A percentile compares a stretch with the other conserved stretches of the same genome.
Conservation (phyloP, 2,329 filamentous ascomycete genomes). For the Hypoxylon sp. region DNA sequence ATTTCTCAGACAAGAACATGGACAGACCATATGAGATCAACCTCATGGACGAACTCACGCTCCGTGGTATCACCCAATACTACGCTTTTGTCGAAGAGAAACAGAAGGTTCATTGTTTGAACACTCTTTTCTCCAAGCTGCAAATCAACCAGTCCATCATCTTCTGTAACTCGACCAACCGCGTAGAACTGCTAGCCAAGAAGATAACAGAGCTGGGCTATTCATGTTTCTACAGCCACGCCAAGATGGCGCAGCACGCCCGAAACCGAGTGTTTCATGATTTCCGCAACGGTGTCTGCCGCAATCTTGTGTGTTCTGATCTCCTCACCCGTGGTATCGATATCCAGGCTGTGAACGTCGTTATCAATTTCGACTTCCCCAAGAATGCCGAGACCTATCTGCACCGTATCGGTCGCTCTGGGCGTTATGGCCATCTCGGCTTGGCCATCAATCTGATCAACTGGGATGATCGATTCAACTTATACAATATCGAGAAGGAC, state of each 20-base stretch:
- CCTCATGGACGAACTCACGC: constrained; percentile 98
- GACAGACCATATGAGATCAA: constrained; percentile 97
- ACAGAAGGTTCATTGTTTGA: constrained; percentile 98
- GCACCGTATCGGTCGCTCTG: constrained; percentile 97
- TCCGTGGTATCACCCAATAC: constrained; percentile 98
- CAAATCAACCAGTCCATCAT: constrained; percentile 99
- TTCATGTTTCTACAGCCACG: constrained; percentile 99
- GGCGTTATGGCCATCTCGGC: constrained; percentile 95
- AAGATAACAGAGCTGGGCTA: constrained; percentile 99
- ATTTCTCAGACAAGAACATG: constrained; percentile 99
- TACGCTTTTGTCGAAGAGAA: constrained; percentile 99
- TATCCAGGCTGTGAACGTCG: constrained; percentile 98
- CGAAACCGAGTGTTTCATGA: constrained; percentile 99
- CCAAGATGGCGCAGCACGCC: constrained; percentile 96
- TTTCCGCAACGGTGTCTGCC: constrained; percentile 97
- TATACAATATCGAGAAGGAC: constrained; percentile 98
- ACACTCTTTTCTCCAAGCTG: constrained; percentile 98
- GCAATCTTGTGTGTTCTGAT: constrained; percentile 98
- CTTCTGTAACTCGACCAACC: constrained; percentile 99
- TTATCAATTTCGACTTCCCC: constrained; percentile 99
- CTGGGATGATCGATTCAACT: constrained; percentile 98
- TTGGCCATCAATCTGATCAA: constrained; percentile 99
- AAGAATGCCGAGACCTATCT: constrained; percentile 99
- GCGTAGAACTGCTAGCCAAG: constrained; percentile 96
- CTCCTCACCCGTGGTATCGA: constrained; percentile 98